A percentile compares a stretch with the other conserved stretches of the same genome.
phyloP scores from a whole-genome alignment of 331 rosid genomes.

The Saraca asoca region DNA sequence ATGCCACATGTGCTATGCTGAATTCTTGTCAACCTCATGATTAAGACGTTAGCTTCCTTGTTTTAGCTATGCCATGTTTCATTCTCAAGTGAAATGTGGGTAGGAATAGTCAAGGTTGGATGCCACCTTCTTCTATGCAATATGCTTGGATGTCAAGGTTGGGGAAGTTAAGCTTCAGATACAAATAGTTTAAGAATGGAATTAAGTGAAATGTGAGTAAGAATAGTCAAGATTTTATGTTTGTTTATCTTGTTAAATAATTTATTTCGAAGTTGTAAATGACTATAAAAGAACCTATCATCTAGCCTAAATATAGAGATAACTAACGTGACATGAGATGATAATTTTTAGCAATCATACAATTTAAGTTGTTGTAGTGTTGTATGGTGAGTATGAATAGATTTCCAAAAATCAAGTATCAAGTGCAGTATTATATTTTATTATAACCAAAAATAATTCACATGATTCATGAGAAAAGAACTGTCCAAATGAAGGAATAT shows the following conservation, averaged over 20 bases:
- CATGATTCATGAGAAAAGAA: background rate
- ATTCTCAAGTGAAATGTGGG: no score
- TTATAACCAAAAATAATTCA: background rate
- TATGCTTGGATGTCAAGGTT: background rate
- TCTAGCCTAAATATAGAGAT: background rate
- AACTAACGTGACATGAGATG: background rate
- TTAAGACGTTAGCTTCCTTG: no score
- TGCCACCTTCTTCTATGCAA: slow-evolving; percentile 1
- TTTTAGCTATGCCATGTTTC: no score
- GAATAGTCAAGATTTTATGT: slow-evolving; percentile 1
- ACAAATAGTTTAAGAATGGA: background rate
- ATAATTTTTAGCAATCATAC: background rate
- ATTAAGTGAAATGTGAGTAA: background rate
- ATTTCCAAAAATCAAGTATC: background rate
- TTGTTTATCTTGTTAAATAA: background rate
- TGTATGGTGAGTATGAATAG: background rate
- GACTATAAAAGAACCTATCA: background rate
- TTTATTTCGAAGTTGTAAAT: background rate
- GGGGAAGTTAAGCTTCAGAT: background rate
- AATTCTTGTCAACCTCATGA: no score
- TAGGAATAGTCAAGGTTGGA: no score
- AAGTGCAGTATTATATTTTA: background rate
- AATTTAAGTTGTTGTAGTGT: background rate
- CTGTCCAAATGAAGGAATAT: background rate
- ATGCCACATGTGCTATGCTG: no score